Percentiles rank a stretch among this genome's conserved stretches.
Conservation (phyloP, 495 filamentous ascomycete species). For the Annulohypoxylon bovei region DNA sequence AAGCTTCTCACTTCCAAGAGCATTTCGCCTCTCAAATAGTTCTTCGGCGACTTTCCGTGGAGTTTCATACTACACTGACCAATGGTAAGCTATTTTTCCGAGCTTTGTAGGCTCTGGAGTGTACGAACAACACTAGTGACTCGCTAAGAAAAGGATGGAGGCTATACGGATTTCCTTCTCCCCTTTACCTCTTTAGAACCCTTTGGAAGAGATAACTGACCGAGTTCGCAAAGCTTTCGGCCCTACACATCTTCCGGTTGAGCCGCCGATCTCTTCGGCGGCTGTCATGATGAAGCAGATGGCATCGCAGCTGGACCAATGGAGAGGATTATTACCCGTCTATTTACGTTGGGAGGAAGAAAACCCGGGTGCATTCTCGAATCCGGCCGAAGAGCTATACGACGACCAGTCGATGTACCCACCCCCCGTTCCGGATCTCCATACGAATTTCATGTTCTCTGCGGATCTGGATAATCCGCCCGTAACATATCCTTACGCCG, state of each 20-base stretch:
- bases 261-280: constrained; percentile 42
- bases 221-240: constrained; percentile 28
- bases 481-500: constrained; percentile 54
- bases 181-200: background rate
- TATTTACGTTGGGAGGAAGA: constrained; percentile 65
- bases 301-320: constrained; percentile 60
- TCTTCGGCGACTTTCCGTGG: constrained; percentile 60
- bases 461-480: constrained; percentile 58
- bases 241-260: constrained; percentile 26
- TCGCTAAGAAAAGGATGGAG: background rate
- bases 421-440: constrained; percentile 31
- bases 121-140: background rate
- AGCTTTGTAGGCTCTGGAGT: background rate
- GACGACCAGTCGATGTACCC: constrained; percentile 43
- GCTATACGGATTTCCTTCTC: background rate
- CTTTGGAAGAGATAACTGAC: constrained; percentile 9
- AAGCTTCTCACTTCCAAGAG: constrained; percentile 62
- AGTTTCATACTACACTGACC: constrained; percentile 60
- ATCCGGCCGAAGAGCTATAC: constrained; percentile 35
- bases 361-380: constrained; percentile 55
- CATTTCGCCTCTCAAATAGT: constrained; percentile 68
- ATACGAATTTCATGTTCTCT: constrained; percentile 57
- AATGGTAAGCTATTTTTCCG: constrained; percentile 51
- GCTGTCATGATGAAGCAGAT: constrained; percentile 58
- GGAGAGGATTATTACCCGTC: constrained; percentile 63